phyloP scores from a whole-genome alignment of 2,329 filamentous ascomycete species.

The Calonectria multiphialidica region DNA sequence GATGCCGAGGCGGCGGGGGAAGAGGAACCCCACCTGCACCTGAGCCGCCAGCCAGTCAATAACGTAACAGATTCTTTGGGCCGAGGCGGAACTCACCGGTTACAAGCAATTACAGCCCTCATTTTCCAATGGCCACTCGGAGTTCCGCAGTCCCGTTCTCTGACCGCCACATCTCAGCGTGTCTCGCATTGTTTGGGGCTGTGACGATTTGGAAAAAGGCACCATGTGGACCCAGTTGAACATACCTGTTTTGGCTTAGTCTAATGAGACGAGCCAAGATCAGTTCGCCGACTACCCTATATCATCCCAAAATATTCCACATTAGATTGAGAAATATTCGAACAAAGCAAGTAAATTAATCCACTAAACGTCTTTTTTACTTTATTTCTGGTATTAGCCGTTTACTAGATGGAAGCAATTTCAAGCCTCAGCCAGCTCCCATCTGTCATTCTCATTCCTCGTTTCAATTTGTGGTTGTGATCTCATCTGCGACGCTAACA shows the following conservation, averaged over 20 bases:
- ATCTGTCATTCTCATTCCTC: too few species aligned
- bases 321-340: too few species aligned
- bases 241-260: not conserved
- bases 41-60: not conserved
- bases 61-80: not conserved
- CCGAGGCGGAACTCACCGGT: conserved; percentile 25
- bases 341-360: too few species aligned
- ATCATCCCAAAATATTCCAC: too few species aligned
- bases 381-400: too few species aligned
- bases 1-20: not conserved
- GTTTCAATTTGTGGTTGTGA: too few species aligned
- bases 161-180: not conserved
- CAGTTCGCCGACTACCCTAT: too few species aligned
- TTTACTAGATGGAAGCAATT: too few species aligned
- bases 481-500: too few species aligned
- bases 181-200: not conserved
- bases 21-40: conserved; percentile 37
- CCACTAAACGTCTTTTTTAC: too few species aligned
- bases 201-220: not conserved
- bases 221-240: not conserved
- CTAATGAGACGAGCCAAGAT: too few species aligned
- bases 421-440: too few species aligned
- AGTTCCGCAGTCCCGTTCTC: not conserved
- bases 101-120: conserved; percentile 41
- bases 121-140: conserved; percentile 17